Evolutionary conservation across 176 grass and related monocot genomes (phyloP).

Genomic region (Triticum monococcum): DNA sequence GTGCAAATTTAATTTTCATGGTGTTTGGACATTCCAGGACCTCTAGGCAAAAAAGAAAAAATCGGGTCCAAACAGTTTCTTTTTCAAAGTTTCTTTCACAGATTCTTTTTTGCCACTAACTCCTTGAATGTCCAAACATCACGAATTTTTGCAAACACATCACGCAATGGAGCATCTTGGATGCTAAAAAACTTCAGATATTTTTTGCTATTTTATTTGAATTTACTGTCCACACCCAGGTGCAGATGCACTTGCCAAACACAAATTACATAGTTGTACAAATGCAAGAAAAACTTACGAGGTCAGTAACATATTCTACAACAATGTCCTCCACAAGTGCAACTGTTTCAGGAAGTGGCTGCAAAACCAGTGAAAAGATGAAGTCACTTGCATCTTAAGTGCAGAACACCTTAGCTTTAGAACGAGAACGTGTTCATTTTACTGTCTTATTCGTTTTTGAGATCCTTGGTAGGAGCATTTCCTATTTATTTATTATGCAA

Average conservation of each 20-base stretch:
- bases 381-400: not conserved
- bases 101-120: too few species aligned
- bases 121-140: too few species aligned
- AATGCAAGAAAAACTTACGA: conserved; percentile 50
- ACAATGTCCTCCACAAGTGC: conserved; percentile 95
- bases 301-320: conserved; percentile 88
- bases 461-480: not conserved
- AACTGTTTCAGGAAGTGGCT: conserved; percentile 96
- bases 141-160: too few species aligned
- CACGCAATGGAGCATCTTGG: too few species aligned
- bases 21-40: too few species aligned
- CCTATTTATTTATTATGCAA: not conserved
- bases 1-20: too few species aligned
- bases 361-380: conserved; percentile 37
- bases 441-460: not conserved
- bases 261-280: not conserved
- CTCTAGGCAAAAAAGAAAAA: too few species aligned
- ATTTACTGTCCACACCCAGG: too few species aligned
- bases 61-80: too few species aligned
- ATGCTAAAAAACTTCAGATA: too few species aligned
- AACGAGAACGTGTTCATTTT: not conserved
- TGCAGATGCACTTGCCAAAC: not conserved
- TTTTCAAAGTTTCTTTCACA: too few species aligned
- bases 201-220: too few species aligned
- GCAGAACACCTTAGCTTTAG: not conserved